A percentile compares a stretch with the other conserved stretches of the same genome.
These are phyloP conservation scores for Phalaenopsis hybrid DNA, from an alignment of 116 monocot genomes.

Conservation along the genomic window DNA sequence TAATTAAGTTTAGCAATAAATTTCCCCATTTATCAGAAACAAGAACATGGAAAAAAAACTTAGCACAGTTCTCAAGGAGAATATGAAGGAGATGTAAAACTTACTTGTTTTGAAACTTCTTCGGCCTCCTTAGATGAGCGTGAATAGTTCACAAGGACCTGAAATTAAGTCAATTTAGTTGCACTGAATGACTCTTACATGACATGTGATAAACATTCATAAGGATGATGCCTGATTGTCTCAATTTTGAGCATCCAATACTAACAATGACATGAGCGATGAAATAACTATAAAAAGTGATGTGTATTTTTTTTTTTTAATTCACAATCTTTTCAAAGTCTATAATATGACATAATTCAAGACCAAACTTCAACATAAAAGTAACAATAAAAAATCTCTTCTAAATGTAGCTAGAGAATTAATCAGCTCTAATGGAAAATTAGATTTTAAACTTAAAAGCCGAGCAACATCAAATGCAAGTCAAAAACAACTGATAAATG, in stretches of 20 bases:
- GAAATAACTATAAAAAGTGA: background rate
- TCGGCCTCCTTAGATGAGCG: conserved; percentile 82
- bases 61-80: background rate
- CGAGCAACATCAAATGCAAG: background rate
- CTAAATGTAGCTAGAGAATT: background rate
- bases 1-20: background rate
- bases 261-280: background rate
- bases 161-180: background rate
- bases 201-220: background rate
- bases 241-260: background rate
- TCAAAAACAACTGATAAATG: background rate
- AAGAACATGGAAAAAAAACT: background rate
- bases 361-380: background rate
- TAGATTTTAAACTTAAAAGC: background rate
- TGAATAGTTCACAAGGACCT: conserved; percentile 89
- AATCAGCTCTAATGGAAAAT: background rate
- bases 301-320: background rate
- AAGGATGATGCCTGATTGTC: background rate
- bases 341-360: background rate
- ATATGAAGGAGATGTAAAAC: background rate
- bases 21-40: background rate
- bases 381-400: background rate
- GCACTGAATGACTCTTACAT: background rate
- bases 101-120: conserved; percentile 62
- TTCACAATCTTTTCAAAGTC: background rate